Evolutionary conservation across 257 asterid genomes (phyloP), one percentile per base, ranked within the genome.

Genomic region (Primulina eburnea): DNA sequence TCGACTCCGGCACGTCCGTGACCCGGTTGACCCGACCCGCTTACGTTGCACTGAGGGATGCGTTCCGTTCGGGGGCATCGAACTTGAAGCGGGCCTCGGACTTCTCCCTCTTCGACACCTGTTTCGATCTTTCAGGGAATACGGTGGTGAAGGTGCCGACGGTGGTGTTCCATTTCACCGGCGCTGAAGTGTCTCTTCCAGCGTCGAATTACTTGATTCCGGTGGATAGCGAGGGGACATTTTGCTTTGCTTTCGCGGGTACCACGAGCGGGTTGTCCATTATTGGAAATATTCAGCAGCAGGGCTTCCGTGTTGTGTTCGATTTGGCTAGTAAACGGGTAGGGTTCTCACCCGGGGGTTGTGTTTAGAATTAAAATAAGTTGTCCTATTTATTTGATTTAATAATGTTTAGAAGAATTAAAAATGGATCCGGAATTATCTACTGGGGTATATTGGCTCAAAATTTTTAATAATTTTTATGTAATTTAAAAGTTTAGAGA

Each of bases 211-310:
- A 90, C 71, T 65, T 93, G 83, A 93, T 90, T 47, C 97, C 98
- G 69, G 98, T 93, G 77, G 90, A 90, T 43, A 69, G 68, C 17
- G 64, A 73, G 0, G 97, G 96, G 40, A 81, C 77, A 62, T 93
- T 93, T 58, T 90, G 99, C 83, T 93, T 93, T 34, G 99, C 97
- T 2, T 93, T 93, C 71, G 97, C 98, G 43, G 97, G 95, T 3
- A 87, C 97, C 0, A 61, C 20, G 64, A 73, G 86, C 75, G 98
- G 97, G 72, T 64, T 84, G 70, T 84, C 90, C 3, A 84, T 87
- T 1, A 77, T 87, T 35, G 92, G 92, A 9, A 87, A 87, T 62
- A 81, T 84, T 28, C 92, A 87, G 79, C 93, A 87, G 30, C 93
- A 87, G 78, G 83, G 90, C 66, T 88, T 85, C 58, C 88, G 90